phyloP scores from a whole-genome alignment of 78 protist species.

The Dictyostelium capitatum region DNA sequence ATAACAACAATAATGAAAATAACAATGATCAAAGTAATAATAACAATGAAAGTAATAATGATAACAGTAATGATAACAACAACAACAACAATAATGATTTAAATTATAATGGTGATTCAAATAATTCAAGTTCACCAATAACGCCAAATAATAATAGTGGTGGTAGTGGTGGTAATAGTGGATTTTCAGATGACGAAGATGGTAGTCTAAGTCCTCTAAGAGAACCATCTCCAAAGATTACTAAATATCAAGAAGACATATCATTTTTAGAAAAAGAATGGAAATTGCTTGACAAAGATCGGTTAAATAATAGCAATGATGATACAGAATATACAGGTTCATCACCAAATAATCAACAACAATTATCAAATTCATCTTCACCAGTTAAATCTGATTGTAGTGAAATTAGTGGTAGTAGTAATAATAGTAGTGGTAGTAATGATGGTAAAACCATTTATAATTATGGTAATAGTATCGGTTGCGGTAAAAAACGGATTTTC shows the following conservation, averaged over 20 bases:
- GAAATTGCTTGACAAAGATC: not conserved
- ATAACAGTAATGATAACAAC: slow-evolving; percentile 38
- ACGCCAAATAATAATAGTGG: not conserved
- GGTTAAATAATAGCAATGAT: not conserved
- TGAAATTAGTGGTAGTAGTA: not conserved
- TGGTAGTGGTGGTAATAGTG: not conserved
- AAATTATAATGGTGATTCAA: slow-evolving; percentile 1
- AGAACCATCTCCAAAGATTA: slow-evolving; percentile 12
- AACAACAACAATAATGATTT: slow-evolving; percentile 44
- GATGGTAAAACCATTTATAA: not conserved
- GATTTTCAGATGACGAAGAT: not conserved
- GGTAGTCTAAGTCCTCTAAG: not conserved
- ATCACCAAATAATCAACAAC: not conserved
- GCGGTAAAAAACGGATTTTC: not conserved
- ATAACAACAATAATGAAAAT: not conserved
- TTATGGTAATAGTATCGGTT: not conserved
- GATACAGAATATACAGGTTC: not conserved
- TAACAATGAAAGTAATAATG: not conserved
- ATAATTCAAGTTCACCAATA: not conserved
- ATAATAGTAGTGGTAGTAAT: not conserved
- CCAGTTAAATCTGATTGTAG: not conserved
- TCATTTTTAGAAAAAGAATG: slow-evolving; percentile 38
- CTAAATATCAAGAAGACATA: slow-evolving; percentile 1
- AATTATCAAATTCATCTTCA: not conserved
- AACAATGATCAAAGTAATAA: not conserved